phyloP scores from a whole-genome alignment of 2,329 filamentous ascomycete genomes.

The Alternaria sp. region DNA sequence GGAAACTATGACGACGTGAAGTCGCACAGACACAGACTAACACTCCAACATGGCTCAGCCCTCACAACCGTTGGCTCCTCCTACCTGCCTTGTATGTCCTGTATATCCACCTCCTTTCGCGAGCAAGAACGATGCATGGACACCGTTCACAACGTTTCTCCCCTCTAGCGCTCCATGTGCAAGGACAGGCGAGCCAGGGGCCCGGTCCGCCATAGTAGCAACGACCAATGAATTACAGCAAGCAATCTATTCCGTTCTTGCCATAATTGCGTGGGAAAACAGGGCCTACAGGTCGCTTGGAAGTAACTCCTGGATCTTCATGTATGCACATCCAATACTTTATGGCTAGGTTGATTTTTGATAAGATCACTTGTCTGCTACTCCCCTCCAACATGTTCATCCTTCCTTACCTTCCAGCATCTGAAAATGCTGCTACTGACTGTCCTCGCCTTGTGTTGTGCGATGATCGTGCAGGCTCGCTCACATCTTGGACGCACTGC shows the following conservation, averaged over 20 bases:
- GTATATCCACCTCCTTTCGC: neutral
- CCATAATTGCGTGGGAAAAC: neutral
- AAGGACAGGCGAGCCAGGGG: neutral
- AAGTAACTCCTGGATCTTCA: neutral
- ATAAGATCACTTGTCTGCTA: neutral
- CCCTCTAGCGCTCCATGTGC: neutral
- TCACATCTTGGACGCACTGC: conserved; percentile 16
- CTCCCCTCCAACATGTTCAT: neutral
- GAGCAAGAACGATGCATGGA: neutral
- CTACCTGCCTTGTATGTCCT: neutral
- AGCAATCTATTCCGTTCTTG: neutral
- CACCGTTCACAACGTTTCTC: neutral
- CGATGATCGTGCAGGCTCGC: conserved; percentile 1
- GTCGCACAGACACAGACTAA: neutral
- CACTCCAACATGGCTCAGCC: neutral
- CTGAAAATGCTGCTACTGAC: neutral
- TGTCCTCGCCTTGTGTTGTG: neutral
- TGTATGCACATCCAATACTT: neutral
- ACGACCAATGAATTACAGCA: neutral
- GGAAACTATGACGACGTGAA: neutral
- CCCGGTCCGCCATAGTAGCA: neutral
- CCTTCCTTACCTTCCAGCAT: neutral
- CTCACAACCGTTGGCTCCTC: neutral
- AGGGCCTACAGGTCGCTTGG: conserved; percentile 2
- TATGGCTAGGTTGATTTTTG: neutral